Conservation (phyloP, 192 early-diverging fungal genomes). For the Physocladia obscura region DNA sequence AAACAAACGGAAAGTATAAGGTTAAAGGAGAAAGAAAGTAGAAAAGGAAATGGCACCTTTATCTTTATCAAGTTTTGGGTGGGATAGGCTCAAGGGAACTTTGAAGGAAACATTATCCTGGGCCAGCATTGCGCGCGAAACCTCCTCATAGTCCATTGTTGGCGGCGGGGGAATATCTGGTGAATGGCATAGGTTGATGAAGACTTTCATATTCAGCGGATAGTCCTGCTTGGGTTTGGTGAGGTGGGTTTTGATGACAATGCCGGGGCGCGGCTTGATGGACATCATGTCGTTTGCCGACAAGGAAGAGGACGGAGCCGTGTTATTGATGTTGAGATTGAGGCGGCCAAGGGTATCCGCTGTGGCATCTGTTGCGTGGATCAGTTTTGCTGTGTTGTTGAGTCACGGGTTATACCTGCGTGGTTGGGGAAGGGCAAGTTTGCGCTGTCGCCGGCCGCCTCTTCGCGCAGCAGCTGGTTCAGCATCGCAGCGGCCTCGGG, state of each 20-base stretch:
- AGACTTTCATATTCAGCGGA: slow-evolving; percentile 43
- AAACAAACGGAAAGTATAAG: background rate
- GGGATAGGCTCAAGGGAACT: slow-evolving; percentile 58
- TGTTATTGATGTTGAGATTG: background rate
- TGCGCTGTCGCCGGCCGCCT: background rate
- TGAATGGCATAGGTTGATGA: slow-evolving; percentile 68
- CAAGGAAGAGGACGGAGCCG: background rate
- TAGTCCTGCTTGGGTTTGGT: slow-evolving; percentile 19
- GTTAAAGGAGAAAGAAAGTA: background rate
- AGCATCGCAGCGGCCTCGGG: slow-evolving; percentile 39
- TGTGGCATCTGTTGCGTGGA: background rate
- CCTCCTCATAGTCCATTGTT: slow-evolving; percentile 53
- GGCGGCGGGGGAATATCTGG: slow-evolving; percentile 56
- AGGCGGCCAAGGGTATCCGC: background rate
- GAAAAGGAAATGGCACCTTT: slow-evolving; percentile 30
- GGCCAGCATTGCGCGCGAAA: slow-evolving; percentile 55
- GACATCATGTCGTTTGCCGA: background rate
- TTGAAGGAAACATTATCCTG: slow-evolving; percentile 51
- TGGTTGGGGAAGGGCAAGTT: slow-evolving; percentile 19
- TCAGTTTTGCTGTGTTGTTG: background rate
- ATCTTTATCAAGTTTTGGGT: slow-evolving; percentile 45
- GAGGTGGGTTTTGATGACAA: slow-evolving; percentile 33
- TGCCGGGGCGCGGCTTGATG: slow-evolving; percentile 22
- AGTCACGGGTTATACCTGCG: background rate
- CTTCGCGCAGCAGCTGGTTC: slow-evolving; percentile 7